Evolutionary conservation across 2,329 filamentous ascomycete species (phyloP).

Genomic region (Pseudocercospora pini-densiflorae): DNA sequence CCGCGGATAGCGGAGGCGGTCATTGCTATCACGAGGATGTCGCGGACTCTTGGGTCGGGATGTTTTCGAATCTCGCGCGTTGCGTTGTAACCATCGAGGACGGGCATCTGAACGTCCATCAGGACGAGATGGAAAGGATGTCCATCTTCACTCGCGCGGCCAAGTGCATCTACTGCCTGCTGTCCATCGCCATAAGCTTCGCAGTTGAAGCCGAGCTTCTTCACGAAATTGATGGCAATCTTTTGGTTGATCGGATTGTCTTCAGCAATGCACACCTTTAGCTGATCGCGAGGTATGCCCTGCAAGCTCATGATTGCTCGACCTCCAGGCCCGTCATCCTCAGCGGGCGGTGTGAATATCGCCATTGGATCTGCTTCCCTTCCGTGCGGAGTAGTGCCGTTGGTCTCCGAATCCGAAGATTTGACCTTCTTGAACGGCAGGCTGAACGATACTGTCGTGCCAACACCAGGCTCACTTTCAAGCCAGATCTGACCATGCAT

Average conservation of each 20-base stretch:
- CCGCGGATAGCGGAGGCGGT: constrained; percentile 94
- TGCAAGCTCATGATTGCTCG: constrained; percentile 65
- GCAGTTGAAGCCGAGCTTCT: constrained; percentile 82
- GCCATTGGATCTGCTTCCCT: constrained; percentile 59
- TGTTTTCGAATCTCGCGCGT: constrained; percentile 83
- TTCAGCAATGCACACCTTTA: constrained; percentile 91
- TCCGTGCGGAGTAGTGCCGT: constrained; percentile 28
- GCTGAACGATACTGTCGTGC: constrained; percentile 77
- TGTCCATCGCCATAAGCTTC: constrained; percentile 89
- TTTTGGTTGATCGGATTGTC: constrained; percentile 95
- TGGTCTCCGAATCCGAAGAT: constrained; percentile 45
- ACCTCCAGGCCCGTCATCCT: constrained; percentile 43
- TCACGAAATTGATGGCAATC: constrained; percentile 89
- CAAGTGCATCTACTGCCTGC: constrained; percentile 85
- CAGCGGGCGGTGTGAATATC: constrained; percentile 57
- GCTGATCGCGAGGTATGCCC: constrained; percentile 72
- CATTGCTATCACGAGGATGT: constrained; percentile 95
- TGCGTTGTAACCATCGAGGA: constrained; percentile 89
- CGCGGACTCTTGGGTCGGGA: constrained; percentile 73
- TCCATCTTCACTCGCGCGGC: constrained; percentile 70
- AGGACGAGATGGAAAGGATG: constrained; percentile 86
- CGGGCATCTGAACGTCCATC: constrained; percentile 97
- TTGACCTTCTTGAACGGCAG: constrained; percentile 84
- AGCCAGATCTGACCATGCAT: constrained; percentile 86
- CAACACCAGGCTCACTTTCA: constrained; percentile 73